Conservation (phyloP, 2,329 filamentous ascomycete genomes). For the Biscogniauxia mediterranea region DNA sequence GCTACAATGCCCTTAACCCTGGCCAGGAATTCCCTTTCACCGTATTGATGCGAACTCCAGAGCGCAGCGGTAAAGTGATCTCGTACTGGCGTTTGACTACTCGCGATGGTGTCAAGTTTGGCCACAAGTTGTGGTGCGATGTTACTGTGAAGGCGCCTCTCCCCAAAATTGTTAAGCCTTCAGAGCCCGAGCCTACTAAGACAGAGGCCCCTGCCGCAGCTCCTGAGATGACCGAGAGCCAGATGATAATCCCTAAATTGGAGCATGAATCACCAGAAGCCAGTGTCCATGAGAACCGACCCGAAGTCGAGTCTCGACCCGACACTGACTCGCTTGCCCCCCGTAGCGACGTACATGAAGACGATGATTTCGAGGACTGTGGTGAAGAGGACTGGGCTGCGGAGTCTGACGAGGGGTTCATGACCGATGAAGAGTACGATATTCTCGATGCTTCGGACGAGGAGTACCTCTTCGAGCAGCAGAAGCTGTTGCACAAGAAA, state of each 20-base stretch:
- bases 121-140: constrained; percentile 94
- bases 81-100: constrained; percentile 96
- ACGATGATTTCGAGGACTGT: constrained; percentile 54
- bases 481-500: constrained; percentile 35
- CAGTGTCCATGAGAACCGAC: constrained; percentile 70
- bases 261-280: constrained; percentile 87
- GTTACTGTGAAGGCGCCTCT: constrained; percentile 66
- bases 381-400: constrained; percentile 59
- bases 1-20: constrained; percentile 65
- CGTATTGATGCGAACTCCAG: constrained; percentile 78
- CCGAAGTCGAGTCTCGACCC: constrained; percentile 51
- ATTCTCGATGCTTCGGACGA: constrained; percentile 94
- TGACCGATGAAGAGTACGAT: constrained; percentile 98
- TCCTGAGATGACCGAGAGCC: constrained; percentile 44
- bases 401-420: constrained; percentile 71
- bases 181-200: constrained; percentile 18
- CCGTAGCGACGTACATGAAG: constrained; percentile 34
- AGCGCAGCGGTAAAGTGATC: constrained; percentile 73
- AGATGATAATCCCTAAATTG: constrained; percentile 96
- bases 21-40: constrained; percentile 79
- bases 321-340: constrained; percentile 35
- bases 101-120: constrained; percentile 76
- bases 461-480: constrained; percentile 64
- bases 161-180: constrained; percentile 57
- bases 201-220: constrained; percentile 11